A percentile compares a stretch with the other conserved stretches of the same genome.
These are phyloP conservation scores for Mycosphaerella sp. DNA, from an alignment of 2,329 filamentous ascomycete genomes.

Conservation along the genomic window DNA sequence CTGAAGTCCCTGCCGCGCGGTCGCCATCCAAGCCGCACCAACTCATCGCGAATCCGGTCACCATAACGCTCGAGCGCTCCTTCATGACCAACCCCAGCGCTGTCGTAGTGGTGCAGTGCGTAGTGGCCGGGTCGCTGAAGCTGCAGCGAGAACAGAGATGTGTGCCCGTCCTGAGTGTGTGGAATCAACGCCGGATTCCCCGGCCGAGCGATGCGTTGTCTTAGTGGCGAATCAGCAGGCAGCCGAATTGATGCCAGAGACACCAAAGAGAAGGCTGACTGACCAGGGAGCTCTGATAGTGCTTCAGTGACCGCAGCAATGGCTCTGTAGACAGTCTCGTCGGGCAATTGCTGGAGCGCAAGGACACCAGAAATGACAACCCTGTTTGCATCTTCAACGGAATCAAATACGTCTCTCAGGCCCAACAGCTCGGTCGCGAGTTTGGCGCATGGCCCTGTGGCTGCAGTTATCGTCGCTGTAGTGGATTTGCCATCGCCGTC, in stretches of 20 bases:
- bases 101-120: constrained; percentile 4
- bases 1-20: too few species aligned
- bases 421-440: neutral
- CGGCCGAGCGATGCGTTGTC: neutral
- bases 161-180: constrained; percentile 1
- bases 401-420: neutral
- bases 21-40: too few species aligned
- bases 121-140: neutral
- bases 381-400: neutral
- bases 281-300: neutral
- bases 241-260: neutral
- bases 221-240: neutral
- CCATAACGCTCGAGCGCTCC: neutral
- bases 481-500: too few species aligned
- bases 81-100: neutral
- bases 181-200: neutral
- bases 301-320: constrained; percentile 5
- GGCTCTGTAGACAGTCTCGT: constrained; percentile 1
- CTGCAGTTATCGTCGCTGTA: too few species aligned
- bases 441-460: neutral
- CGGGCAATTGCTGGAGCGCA: neutral
- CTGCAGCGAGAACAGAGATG: neutral
- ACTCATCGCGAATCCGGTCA: too few species aligned
- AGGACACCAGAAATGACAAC: neutral
- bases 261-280: neutral